Evolutionary conservation across 345 rosid genomes (phyloP).

Genomic region (Lumnitzera racemosa): DNA sequence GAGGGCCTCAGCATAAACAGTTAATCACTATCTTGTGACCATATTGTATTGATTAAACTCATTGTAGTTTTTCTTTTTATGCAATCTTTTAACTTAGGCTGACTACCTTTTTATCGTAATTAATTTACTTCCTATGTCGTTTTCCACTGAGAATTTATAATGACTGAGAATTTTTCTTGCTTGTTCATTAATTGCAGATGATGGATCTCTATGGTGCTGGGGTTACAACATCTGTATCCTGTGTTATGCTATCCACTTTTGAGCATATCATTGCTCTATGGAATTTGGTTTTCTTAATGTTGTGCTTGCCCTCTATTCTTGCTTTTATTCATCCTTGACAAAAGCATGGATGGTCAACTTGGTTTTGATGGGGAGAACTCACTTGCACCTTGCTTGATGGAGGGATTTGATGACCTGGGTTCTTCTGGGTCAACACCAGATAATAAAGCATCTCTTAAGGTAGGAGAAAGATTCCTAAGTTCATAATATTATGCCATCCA

Average conservation of each 20-base stretch:
- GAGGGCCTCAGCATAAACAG: not conserved
- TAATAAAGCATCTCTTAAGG: constrained; percentile 38
- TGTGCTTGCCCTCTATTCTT: constrained; percentile 5
- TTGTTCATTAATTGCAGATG: constrained; percentile 50
- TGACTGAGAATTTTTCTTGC: constrained; percentile 1
- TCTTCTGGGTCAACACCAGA: constrained; percentile 20
- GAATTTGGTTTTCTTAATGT: constrained; percentile 3
- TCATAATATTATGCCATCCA: not conserved
- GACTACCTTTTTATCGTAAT: too few relatives aligned
- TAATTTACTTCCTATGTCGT: too few relatives aligned
- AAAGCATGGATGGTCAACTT: constrained; percentile 76
- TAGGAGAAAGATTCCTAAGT: constrained; percentile 7
- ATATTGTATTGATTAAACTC: not conserved
- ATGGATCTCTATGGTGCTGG: constrained; percentile 94
- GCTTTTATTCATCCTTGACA: constrained; percentile 46
- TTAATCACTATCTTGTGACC: not conserved
- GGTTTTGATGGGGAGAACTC: constrained; percentile 54
- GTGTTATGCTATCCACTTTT: not conserved
- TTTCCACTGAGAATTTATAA: too few relatives aligned
- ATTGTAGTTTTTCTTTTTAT: not conserved
- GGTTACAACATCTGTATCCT: constrained; percentile 95
- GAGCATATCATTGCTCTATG: not conserved
- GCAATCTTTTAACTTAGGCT: too few relatives aligned
- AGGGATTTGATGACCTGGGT: constrained; percentile 29
- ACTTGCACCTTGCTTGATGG: constrained; percentile 41